Conservation (phyloP, 805 yeast genomes). For the Candida methanosorbosa region DNA sequence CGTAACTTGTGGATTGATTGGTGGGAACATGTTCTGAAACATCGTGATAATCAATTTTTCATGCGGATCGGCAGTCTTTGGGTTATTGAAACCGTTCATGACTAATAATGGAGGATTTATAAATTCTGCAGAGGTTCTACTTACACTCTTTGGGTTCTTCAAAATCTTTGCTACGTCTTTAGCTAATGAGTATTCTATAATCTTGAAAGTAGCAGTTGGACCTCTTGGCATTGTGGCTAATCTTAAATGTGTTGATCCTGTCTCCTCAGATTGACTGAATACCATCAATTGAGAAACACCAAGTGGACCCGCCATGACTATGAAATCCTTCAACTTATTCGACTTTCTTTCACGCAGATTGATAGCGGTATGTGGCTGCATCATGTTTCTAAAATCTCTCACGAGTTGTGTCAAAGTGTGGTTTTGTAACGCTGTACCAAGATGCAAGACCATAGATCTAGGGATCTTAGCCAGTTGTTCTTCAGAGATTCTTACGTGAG, state of each 20-base stretch:
- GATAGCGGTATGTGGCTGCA: slow-evolving; percentile 97
- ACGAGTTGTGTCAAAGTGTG: slow-evolving; percentile 81
- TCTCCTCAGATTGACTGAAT: slow-evolving; percentile 69
- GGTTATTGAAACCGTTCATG: slow-evolving; percentile 79
- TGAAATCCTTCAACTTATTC: slow-evolving; percentile 81
- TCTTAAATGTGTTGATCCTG: slow-evolving; percentile 77
- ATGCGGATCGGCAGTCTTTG: slow-evolving; percentile 51
- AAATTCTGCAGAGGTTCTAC: slow-evolving; percentile 55
- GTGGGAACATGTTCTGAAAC: slow-evolving; percentile 94
- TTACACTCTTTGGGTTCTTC: slow-evolving; percentile 71
- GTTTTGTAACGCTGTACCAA: slow-evolving; percentile 67
- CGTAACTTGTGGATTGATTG: slow-evolving; percentile 79
- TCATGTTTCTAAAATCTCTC: slow-evolving; percentile 74
- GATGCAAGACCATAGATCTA: slow-evolving; percentile 86
- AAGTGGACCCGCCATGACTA: slow-evolving; percentile 98
- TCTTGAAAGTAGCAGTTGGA: slow-evolving; percentile 81
- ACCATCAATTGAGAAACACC: slow-evolving; percentile 86
- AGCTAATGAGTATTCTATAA: slow-evolving; percentile 67
- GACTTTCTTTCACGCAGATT: slow-evolving; percentile 78
- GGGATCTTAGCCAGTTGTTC: slow-evolving; percentile 73
- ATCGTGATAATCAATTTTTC: slow-evolving; percentile 82
- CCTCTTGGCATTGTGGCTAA: slow-evolving; percentile 88
- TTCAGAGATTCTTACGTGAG: slow-evolving; percentile 60
- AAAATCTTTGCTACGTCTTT: slow-evolving; percentile 69
- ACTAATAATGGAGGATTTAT: slow-evolving; percentile 83